Conservation (phyloP, 2,329 filamentous ascomycete genomes). For the Alternaria novae-zelandiae region DNA sequence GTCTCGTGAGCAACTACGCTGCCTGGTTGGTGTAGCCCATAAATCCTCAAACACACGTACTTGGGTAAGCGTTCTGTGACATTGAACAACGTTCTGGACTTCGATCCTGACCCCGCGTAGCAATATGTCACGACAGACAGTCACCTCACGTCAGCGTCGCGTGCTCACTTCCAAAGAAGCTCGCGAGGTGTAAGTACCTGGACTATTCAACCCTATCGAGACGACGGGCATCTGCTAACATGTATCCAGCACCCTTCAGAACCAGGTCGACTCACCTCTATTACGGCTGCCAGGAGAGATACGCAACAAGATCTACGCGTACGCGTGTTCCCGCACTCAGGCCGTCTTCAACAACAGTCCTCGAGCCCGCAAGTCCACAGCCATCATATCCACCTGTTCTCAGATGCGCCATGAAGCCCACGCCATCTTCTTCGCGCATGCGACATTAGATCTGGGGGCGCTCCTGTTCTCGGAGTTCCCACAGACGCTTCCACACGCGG, state of each 20-base stretch:
- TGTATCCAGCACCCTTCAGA: background rate
- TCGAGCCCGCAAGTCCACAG: background rate
- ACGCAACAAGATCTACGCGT: background rate
- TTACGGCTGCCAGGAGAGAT: background rate
- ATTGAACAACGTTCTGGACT: background rate
- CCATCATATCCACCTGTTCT: background rate
- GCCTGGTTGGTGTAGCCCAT: background rate
- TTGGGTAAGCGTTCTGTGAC: background rate
- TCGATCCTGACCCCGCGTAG: background rate
- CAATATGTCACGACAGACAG: background rate
- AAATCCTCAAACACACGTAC: background rate
- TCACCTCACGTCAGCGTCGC: background rate
- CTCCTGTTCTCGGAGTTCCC: background rate
- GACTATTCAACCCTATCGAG: background rate
- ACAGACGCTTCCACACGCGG: background rate
- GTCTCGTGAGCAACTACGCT: background rate
- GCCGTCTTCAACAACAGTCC: background rate
- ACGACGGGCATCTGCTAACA: background rate
- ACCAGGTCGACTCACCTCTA: background rate
- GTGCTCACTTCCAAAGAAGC: background rate
- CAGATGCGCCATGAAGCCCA: background rate
- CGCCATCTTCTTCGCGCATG: background rate
- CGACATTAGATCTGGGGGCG: background rate
- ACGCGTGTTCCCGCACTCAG: background rate
- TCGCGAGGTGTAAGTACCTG: background rate